A percentile compares a stretch with the other conserved stretches of the same genome.
phyloP scores from a whole-genome alignment of 1,139 yeast species.

The Hyphopichia buzzinii region DNA sequence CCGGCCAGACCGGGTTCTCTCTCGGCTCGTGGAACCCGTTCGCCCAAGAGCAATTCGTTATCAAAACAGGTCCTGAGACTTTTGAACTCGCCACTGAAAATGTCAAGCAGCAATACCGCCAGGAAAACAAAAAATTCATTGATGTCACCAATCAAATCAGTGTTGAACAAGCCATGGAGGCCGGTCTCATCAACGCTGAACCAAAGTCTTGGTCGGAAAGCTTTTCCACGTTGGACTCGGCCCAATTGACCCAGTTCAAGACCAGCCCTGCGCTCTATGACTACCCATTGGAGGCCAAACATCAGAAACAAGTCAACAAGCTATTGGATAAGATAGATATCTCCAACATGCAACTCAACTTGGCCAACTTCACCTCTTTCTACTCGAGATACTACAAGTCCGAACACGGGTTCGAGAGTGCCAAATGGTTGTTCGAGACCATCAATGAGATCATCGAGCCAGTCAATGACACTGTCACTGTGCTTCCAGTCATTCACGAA shows the following conservation, averaged over 20 bases:
- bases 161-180: constrained; percentile 30
- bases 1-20: neutral
- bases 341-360: constrained; percentile 47
- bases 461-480: constrained; percentile 27
- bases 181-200: constrained; percentile 24
- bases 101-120: constrained; percentile 54
- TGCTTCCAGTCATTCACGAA: constrained; percentile 31
- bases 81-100: constrained; percentile 49
- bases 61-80: constrained; percentile 39
- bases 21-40: constrained; percentile 1
- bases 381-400: constrained; percentile 81
- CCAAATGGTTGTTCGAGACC: constrained; percentile 64
- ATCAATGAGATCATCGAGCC: constrained; percentile 44
- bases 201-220: constrained; percentile 11
- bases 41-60: constrained; percentile 21
- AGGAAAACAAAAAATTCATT: constrained; percentile 58
- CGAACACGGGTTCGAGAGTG: constrained; percentile 65
- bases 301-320: constrained; percentile 36
- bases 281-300: constrained; percentile 52
- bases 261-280: constrained; percentile 39
- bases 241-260: constrained; percentile 27
- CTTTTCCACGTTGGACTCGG: constrained; percentile 25
- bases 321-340: constrained; percentile 43
- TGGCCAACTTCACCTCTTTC: constrained; percentile 67
- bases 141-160: constrained; percentile 61